Base-by-base conservation (phyloP, 1,284 basidiomycete genomes). In the Heliocybe sulcata region DNA sequence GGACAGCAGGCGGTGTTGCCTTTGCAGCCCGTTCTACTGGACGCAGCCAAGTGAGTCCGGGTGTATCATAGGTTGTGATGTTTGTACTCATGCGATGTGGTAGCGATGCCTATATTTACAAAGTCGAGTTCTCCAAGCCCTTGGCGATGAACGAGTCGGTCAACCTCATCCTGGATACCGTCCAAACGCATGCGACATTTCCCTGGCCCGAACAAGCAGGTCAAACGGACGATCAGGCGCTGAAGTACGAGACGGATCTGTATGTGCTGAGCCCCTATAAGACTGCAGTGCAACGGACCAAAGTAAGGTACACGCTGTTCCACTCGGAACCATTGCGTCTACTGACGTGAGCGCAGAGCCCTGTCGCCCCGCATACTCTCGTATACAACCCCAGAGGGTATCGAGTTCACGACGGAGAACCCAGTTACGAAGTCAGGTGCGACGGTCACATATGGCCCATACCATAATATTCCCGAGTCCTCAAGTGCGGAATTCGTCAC, bases 361-460 rank as follows among this genome's bases (percentile, higher is more conserved):
- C 79, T 86, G 2, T 73, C 77, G 12, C 83, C 89, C 1, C 77
- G 79, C 53, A 77, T 94, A 56, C 74, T 83, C 60, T 86, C 83
- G 22, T 85, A 85, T 70, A 86, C 86, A 23, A 78, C 76, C 11
- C 85, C 88, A 1, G 66, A 80, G 56, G 72, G 76, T 38, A 62
- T 85, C 9, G 77, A 80, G 4, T 89, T 86, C 65, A 75, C 79
- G 2, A 67, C 73, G 20, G 85, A 85, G 22, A 71, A 67, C 27
- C 65, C 79, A 14, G 85, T 77, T 12, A 87, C 89, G 55, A 92
- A 90, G 69, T 82, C 87, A 23, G 90, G 90, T 29, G 76, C 87
- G 4, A 90, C 87, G 1, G 71, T 98, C 55, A 93, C 90, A 2
- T 94, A 94, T 61, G 95, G 95, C 0, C 94, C 95, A 1, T 96